Conservation (phyloP, 345 rosid genomes). For the Eucalyptus globulus region DNA sequence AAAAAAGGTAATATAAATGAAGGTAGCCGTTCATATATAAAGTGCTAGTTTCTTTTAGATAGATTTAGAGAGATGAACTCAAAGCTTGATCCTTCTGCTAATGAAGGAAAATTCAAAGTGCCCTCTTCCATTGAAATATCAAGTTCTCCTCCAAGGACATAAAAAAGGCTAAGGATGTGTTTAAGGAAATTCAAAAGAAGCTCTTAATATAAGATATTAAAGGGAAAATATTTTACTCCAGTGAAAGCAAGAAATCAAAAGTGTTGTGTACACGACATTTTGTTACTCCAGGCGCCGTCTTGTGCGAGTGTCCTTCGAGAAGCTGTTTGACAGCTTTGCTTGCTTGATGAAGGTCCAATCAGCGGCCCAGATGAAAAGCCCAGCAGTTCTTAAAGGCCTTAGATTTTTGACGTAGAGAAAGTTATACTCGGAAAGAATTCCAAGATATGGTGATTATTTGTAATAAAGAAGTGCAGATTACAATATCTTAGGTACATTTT, state of each 20-base stretch:
- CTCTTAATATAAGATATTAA: background rate
- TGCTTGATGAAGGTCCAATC: background rate
- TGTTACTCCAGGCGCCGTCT: background rate
- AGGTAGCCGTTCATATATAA: no score
- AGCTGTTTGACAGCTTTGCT: background rate
- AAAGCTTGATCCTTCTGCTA: background rate
- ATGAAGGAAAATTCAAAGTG: background rate
- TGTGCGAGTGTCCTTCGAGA: background rate
- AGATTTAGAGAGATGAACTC: background rate
- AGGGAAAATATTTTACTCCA: background rate
- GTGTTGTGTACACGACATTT: background rate
- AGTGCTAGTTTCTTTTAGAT: no score
- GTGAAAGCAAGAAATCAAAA: background rate
- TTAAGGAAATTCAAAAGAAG: background rate
- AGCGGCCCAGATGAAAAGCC: background rate
- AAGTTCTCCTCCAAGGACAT: background rate
- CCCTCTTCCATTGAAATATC: background rate
- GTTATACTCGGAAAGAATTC: no score
- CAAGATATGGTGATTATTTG: no score
- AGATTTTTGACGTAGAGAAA: no score
- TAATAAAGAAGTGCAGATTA: no score
- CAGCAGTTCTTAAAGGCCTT: background rate
- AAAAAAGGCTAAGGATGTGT: background rate
- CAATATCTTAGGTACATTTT: fast-evolving
- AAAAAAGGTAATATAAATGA: no score